phyloP scores from a whole-genome alignment of 306 rosid species.

The Benincasa hispida region DNA sequence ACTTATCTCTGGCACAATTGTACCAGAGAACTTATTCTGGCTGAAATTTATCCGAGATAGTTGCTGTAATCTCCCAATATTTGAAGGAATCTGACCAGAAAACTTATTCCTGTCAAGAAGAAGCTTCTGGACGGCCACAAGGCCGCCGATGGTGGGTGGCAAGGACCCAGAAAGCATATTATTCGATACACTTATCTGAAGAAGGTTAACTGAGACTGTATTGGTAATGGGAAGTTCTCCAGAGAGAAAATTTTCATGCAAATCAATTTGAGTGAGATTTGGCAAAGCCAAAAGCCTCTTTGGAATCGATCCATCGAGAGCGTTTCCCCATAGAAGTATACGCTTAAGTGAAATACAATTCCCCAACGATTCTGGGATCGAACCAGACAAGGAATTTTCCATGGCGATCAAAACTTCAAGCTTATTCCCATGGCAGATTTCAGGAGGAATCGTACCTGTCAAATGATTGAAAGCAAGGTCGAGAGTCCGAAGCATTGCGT shows the following conservation, averaged over 20 bases:
- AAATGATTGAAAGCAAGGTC: conserved; percentile 80
- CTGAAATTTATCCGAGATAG: conserved; percentile 74
- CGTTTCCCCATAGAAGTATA: conserved; percentile 78
- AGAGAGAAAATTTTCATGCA: conserved; percentile 51
- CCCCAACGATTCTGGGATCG: conserved; percentile 74
- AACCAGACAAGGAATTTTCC: conserved; percentile 59
- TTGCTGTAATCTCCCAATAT: conserved; percentile 70
- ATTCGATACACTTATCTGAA: conserved; percentile 74
- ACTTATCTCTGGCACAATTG: conserved; percentile 53
- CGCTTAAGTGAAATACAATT: conserved; percentile 44
- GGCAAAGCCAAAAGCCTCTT: conserved; percentile 66
- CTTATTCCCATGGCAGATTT: conserved; percentile 54
- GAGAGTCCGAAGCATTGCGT: conserved; percentile 38
- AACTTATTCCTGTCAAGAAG: conserved; percentile 75
- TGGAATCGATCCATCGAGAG: conserved; percentile 74
- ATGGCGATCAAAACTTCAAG: conserved; percentile 61
- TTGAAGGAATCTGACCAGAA: conserved; percentile 54
- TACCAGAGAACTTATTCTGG: conserved; percentile 58
- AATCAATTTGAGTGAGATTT: conserved; percentile 54
- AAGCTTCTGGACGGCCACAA: conserved; percentile 73
- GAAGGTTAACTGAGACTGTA: conserved; percentile 36
- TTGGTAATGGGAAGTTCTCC: conserved; percentile 43
- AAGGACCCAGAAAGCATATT: conserved; percentile 56
- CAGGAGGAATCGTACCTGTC: conserved; percentile 64
- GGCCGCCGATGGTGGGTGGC: conserved; percentile 69